Evolutionary conservation across 139 green algal genomes (phyloP).

Genomic region (Dunaliella sp.): DNA sequence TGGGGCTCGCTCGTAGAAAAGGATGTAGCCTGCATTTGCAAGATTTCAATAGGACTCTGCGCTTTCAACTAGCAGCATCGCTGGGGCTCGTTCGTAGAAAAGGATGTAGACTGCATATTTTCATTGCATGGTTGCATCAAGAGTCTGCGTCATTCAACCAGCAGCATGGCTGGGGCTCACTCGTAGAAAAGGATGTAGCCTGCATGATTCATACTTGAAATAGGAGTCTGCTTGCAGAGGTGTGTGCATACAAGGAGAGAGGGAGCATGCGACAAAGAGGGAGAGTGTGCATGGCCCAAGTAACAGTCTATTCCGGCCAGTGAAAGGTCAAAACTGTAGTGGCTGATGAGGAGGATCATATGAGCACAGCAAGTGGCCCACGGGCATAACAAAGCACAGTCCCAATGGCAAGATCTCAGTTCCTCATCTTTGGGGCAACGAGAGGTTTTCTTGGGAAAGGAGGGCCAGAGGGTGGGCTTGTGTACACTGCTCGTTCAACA

Average conservation of each 20-base stretch:
- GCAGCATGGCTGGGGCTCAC: background rate
- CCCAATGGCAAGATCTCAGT: too few relatives aligned
- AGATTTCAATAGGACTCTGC: background rate
- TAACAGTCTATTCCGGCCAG: background rate
- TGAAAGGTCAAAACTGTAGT: too few relatives aligned
- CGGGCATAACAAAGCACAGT: too few relatives aligned
- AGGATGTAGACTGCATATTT: conserved; percentile 79
- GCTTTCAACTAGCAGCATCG: background rate
- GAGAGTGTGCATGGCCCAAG: background rate
- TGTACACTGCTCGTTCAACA: too few relatives aligned
- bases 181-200: conserved; percentile 96
- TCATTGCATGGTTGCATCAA: background rate
- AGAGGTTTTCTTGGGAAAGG: too few relatives aligned
- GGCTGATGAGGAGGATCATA: too few relatives aligned
- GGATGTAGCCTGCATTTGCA: conserved; percentile 81
- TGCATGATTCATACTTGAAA: background rate
- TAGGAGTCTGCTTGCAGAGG: background rate
- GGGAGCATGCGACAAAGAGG: background rate
- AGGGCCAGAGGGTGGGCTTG: too few relatives aligned
- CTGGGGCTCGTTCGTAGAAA: conserved; percentile 75
- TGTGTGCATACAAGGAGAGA: background rate
- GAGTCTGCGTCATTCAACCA: background rate
- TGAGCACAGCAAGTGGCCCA: too few relatives aligned
- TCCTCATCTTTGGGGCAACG: too few relatives aligned
- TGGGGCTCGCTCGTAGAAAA: conserved; percentile 81